Base-by-base conservation (phyloP, 768 basidiomycete species). In the Phylloporus sp. region DNA sequence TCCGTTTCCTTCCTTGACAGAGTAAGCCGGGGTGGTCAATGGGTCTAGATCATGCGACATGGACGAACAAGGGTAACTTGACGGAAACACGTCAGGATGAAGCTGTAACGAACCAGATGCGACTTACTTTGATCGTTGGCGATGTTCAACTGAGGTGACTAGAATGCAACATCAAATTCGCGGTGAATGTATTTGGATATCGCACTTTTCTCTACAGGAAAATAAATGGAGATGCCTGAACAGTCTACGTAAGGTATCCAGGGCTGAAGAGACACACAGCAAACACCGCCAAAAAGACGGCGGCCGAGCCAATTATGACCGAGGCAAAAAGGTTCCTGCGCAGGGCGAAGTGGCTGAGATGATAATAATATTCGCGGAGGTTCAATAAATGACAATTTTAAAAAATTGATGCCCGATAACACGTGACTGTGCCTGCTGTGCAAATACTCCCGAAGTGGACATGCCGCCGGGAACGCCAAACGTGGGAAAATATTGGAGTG, bases 1-100 rank as follows among this genome's bases (percentile, higher is more conserved):
- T 35, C 80, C 80, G 24, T 64, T 58, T 5, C 78, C 78, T 56
- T 80, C 78, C 63, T 80, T 72, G 54, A 72, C 44, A 23, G 61
- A 66, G 46, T 64, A 65, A 11, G 62, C 46, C 7, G 62, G 69
- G 16, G 61, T 61, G 5, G 63, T 69, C 16, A 48, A 41, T 8
- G 64, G 67, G 52, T 70, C 69, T 6, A 70, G 45, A 29, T 7
- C 56, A 50, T 47, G 28, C 29, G 66, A 58, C 65, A 67, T 67
- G 55, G 47, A 20, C 2, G 18, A 26, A 34, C 32, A 34, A 34
- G 35, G 16, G 35, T 35, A 4, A n/a, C 54, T 48, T 6, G 2
- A 55, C 16, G 34, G 35, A 41, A 23, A 34, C 12, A 23, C 8
- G 51, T 62, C 42, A 63, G 38, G 22, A 22, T 23, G 18, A 39